phyloP scores from a whole-genome alignment of 2,329 filamentous ascomycete species.

The Pseudomassariella vexata region DNA sequence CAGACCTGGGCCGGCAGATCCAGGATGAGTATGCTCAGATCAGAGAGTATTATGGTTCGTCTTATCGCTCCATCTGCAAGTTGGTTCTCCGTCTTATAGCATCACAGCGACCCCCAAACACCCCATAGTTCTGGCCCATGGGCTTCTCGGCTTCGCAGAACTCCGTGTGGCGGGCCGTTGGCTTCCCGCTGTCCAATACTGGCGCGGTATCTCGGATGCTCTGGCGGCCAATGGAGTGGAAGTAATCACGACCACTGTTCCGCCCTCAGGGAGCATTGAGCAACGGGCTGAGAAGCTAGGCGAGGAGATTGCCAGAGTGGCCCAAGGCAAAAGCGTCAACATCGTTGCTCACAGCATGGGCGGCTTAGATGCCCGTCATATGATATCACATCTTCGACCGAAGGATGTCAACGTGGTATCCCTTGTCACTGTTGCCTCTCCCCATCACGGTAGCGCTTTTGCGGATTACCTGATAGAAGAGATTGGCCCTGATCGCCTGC shows the following conservation, averaged over 20 bases:
- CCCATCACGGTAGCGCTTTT: constrained; percentile 49
- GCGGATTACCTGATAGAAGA: constrained; percentile 47
- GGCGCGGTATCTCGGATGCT: constrained; percentile 58
- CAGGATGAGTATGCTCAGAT: constrained; percentile 40
- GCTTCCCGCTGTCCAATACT: constrained; percentile 55
- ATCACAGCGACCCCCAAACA: constrained; percentile 47
- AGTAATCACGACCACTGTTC: constrained; percentile 57
- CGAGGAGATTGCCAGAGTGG: constrained; percentile 41
- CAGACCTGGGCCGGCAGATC: constrained; percentile 34
- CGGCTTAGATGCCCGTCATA: constrained; percentile 59
- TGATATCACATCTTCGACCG: constrained; percentile 52
- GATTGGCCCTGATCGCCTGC: constrained; percentile 43
- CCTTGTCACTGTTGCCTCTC: constrained; percentile 50
- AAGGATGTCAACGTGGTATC: constrained; percentile 40
- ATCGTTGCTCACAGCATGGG: constrained; percentile 70
- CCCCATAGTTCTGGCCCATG: constrained; percentile 61
- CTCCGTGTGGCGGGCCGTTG: constrained; percentile 41
- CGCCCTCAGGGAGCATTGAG: constrained; percentile 55
- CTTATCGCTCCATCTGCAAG: too few relatives aligned
- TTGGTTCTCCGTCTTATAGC: constrained; percentile 8
- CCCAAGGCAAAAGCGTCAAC: constrained; percentile 57
- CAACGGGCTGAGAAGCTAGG: constrained; percentile 53
- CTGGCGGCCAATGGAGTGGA: constrained; percentile 45
- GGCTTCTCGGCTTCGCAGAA: constrained; percentile 58
- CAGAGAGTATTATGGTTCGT: constrained; percentile 37